These are phyloP conservation scores for Neoboletus subvelutipes DNA, from an alignment of 768 basidiomycete species.

Conservation along the genomic window DNA sequence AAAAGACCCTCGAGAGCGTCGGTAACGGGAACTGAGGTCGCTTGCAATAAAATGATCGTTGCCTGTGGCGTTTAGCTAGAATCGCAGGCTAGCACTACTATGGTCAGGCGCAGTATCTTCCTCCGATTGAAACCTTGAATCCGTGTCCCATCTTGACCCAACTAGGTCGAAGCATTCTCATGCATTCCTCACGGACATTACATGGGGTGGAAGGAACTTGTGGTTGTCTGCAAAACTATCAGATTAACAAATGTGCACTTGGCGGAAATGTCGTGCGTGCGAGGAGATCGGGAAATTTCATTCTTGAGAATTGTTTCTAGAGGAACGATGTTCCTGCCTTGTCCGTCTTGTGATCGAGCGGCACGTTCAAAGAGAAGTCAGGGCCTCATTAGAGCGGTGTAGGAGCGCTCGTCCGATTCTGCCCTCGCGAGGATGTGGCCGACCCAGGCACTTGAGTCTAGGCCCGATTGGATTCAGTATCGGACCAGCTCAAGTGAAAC, in stretches of 20 bases:
- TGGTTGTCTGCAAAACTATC: constrained; percentile 2
- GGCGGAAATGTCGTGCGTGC: constrained; percentile 14
- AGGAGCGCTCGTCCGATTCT: background rate
- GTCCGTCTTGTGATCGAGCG: constrained; percentile 3
- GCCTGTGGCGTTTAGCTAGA: constrained; percentile 15
- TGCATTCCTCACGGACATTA: constrained; percentile 13
- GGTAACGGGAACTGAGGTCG: constrained; percentile 8
- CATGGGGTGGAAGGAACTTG: background rate
- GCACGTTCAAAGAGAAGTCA: constrained; percentile 3
- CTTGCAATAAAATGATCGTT: constrained; percentile 9
- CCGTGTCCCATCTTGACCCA: constrained; percentile 1
- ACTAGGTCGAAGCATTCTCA: constrained; percentile 23
- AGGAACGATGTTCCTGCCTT: background rate
- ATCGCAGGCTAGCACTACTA: background rate
- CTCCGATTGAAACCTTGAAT: constrained; percentile 10
- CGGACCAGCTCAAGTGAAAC: background rate
- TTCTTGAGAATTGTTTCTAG: constrained; percentile 11
- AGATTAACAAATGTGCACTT: constrained; percentile 11
- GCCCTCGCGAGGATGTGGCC: constrained; percentile 6
- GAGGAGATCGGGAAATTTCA: constrained; percentile 1
- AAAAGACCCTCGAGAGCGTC: background rate
- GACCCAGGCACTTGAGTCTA: constrained; percentile 4
- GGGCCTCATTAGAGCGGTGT: background rate
- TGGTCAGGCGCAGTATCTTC: constrained; percentile 7
- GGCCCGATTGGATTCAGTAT: background rate